Base-by-base conservation (phyloP, 75 land plant genomes). In the Larix kaempferi region DNA sequence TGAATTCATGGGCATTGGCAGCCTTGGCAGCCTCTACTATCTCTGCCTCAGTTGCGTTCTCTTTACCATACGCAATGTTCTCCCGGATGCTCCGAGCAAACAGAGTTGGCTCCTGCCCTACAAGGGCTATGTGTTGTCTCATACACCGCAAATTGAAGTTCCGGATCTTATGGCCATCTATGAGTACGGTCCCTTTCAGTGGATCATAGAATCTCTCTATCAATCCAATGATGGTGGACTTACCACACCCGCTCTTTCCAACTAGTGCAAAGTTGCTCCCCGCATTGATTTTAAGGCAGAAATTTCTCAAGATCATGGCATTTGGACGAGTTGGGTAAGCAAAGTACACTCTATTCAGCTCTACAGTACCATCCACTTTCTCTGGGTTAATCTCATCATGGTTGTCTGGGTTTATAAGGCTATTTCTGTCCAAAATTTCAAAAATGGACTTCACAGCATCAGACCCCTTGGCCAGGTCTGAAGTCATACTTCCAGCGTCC, bases 1-100 rank as follows among this genome's bases (percentile, higher is more conserved):
- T 86, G 82, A 93, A 93, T 54, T 82, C 82, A 74, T 87, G 84
- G 11, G 87, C 87, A 64, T 91, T 82, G n/a, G 94, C 88, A 44
- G 77, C 80, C 16, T 74, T 79, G 2, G 94, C 88, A 74, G 96
- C 94, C 3, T 80, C 89, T 73, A 80, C 82, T 26, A 91, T 75
- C 75, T 89, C 89, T 5, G 64, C 77, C 77, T 88, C 87, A 35
- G 85, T 69, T 5, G 89, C 93, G 5, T 79, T 73, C 7, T 67
- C 85, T 12, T 84, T 81, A 0, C 91, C 93, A 77, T 86, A 86
- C 2, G 72, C 72, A 73, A 91, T 89, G 57, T 91, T 91, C 13
- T 89, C 91, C 49, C 85, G 74, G 3, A 91, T 83, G 19, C 71
- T 85, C 26, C 85, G 78, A 16, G 86, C 79, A 77, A 89, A 91